Percentiles rank a stretch among this genome's conserved stretches.
These are phyloP conservation scores for Letharia columbiana DNA, from an alignment of 495 filamentous ascomycete species.

Conservation along the genomic window DNA sequence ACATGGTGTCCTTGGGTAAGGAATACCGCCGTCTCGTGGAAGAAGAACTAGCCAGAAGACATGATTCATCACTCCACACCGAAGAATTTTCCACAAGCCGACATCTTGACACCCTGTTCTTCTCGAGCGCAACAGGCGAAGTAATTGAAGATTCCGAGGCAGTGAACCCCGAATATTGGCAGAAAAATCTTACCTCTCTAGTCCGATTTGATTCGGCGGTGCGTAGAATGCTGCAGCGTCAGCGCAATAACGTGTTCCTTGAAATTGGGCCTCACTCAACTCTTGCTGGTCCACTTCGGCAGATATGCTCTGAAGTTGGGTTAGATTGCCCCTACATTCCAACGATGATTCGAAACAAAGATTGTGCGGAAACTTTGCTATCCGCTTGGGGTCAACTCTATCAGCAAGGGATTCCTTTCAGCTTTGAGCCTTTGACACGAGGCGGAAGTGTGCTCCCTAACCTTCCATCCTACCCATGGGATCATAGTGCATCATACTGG, in stretches of 20 bases:
- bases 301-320: slow-evolving; percentile 24
- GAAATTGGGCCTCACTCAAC: slow-evolving; percentile 42
- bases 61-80: neutral
- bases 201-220: slow-evolving; percentile 34
- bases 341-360: slow-evolving; percentile 27
- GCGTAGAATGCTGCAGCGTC: slow-evolving; percentile 22
- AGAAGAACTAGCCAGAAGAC: slow-evolving; percentile 16
- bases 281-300: slow-evolving; percentile 32
- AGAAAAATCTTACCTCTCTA: slow-evolving; percentile 28
- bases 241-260: slow-evolving; percentile 32
- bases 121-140: slow-evolving; percentile 31
- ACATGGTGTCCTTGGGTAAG: slow-evolving; percentile 26
- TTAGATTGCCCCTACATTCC: slow-evolving; percentile 28
- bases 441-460: slow-evolving; percentile 30
- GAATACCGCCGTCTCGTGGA: slow-evolving; percentile 25
- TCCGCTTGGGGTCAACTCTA: slow-evolving; percentile 29
- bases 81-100: neutral
- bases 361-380: slow-evolving; percentile 24
- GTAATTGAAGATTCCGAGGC: slow-evolving; percentile 16
- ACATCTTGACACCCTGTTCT: slow-evolving; percentile 21
- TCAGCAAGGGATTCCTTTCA: slow-evolving; percentile 23
- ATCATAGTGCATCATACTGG: slow-evolving; percentile 38
- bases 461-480: slow-evolving; percentile 46
- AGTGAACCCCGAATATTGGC: slow-evolving; percentile 31
- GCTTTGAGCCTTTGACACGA: slow-evolving; percentile 28